Evolutionary conservation across 129 eudicot genomes (phyloP), one percentile per base, ranked within the genome.

Genomic region (Silybum marianum): DNA sequence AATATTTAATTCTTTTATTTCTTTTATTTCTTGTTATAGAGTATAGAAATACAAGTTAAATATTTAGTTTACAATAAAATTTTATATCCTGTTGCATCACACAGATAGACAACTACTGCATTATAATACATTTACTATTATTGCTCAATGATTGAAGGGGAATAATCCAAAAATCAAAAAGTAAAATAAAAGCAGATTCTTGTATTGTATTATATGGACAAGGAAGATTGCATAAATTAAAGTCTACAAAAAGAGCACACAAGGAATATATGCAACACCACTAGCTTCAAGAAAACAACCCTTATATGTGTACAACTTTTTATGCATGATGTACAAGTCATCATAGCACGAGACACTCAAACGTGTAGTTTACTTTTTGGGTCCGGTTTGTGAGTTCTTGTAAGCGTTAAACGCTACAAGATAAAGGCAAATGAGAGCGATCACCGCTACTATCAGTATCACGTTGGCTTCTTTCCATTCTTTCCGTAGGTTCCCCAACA

Each of bases 401-500:
- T 74, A 91, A 4, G 99, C 99, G 32, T 90, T 93, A 89, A 97
- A 93, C 25, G 98, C 99, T 19, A 95, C 79, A 4, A 96, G 84
- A 78, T 96, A 96, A 9, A 96, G 92, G 65, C 85, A 91, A 54
- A 93, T 91, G 67, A 96, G 88, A 48, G 84, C 92, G 63, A 96
- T 86, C 8, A 96, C 90, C 0, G 97, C 85, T 8, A 93, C 78
- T 9, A 96, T 91, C 69, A 96, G 80, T 79, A 96, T 91, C 22
- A 90, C 78, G 58, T 96, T 96, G 3, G 89, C 95, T 82, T 85
- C 90, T 84, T 95, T 89, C 99, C 99, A 96, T 86, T 96, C 99
- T 21, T 72, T 83, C 77, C 98, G 83, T 18, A 95, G 80, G 88
- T 90, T 92, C 39, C 97, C 97, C 12, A 95, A 82, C 62, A 92